Conservation (phyloP, 1,139 yeast species). For the Yamadazyma pseudoaaseri region DNA sequence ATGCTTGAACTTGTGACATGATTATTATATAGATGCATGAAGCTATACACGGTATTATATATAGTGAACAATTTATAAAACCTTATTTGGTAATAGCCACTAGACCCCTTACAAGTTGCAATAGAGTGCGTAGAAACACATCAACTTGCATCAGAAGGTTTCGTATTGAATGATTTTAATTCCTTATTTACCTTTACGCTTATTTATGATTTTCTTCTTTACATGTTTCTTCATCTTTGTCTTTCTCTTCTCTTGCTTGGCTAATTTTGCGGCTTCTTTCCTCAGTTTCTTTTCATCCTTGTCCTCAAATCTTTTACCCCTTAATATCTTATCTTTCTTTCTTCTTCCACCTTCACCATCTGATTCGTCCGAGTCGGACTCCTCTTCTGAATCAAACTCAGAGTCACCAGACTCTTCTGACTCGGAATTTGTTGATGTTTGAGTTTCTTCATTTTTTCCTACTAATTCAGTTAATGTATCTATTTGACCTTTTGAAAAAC, state of each 20-base stretch:
- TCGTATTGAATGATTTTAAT: too few species aligned
- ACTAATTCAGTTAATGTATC: conserved; percentile 65
- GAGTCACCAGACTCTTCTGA: conserved; percentile 27
- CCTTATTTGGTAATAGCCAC: too few species aligned
- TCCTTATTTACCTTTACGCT: conserved; percentile 37
- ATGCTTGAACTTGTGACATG: too few species aligned
- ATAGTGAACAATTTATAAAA: too few species aligned
- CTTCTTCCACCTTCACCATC: conserved; percentile 14
- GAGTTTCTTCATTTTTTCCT: conserved; percentile 15
- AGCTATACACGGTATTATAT: too few species aligned
- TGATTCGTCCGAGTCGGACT: conserved; percentile 27
- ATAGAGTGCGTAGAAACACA: too few species aligned
- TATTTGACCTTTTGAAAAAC: conserved; percentile 77
- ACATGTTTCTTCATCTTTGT: conserved; percentile 89
- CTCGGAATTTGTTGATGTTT: conserved; percentile 8
- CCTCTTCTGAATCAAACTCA: conserved; percentile 26
- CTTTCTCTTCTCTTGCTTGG: conserved; percentile 83
- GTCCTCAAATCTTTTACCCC: conserved; percentile 79
- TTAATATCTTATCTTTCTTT: conserved; percentile 28
- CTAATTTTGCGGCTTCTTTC: conserved; percentile 80
- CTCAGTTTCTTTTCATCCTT: conserved; percentile 82
- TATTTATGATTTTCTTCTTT: conserved; percentile 74
- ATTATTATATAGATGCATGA: too few species aligned
- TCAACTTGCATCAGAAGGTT: too few species aligned
- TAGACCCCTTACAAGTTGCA: too few species aligned